Evolutionary conservation across 768 basidiomycete genomes (phyloP).

Genomic region (Amanita jacksonii): DNA sequence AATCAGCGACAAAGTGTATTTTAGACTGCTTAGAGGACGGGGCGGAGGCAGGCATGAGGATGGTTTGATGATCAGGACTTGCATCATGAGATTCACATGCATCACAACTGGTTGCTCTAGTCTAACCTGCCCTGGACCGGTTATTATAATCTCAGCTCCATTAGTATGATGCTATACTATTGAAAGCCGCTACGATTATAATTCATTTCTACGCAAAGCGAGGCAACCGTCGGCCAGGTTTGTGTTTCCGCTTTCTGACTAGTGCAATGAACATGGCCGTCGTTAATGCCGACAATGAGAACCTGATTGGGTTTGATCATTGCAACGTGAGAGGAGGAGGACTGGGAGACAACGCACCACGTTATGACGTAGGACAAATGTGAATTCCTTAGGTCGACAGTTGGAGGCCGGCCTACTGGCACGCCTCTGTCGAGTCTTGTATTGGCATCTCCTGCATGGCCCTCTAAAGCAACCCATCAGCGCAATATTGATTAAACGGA

Average conservation of each 20-base stretch:
- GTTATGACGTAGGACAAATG: conserved; percentile 94
- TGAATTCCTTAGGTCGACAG: conserved; percentile 84
- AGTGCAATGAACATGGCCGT: conserved; percentile 72
- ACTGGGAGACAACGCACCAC: conserved; percentile 46
- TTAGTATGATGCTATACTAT: no score
- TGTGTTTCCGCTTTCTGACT: conserved; percentile 44
- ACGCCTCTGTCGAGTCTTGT: conserved; percentile 55
- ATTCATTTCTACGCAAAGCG: conserved; percentile 28
- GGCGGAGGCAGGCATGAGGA: not conserved
- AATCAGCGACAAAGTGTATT: not conserved
- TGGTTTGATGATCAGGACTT: no score
- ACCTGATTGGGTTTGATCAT: conserved; percentile 43
- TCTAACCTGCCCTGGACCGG: no score
- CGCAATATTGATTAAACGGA: not conserved
- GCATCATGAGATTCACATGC: no score
- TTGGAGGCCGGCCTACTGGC: conserved; percentile 77
- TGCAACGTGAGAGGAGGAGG: conserved; percentile 2
- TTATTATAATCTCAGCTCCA: no score
- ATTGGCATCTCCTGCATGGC: conserved; percentile 68
- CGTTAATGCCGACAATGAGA: conserved; percentile 80
- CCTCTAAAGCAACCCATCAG: conserved; percentile 40
- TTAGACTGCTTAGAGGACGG: conserved; percentile 2
- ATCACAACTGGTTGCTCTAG: no score
- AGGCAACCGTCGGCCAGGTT: conserved; percentile 44
- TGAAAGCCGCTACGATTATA: no score